Evolutionary conservation across 2,329 filamentous ascomycete species (phyloP).

Genomic region (Hymenoscyphus salicellus): DNA sequence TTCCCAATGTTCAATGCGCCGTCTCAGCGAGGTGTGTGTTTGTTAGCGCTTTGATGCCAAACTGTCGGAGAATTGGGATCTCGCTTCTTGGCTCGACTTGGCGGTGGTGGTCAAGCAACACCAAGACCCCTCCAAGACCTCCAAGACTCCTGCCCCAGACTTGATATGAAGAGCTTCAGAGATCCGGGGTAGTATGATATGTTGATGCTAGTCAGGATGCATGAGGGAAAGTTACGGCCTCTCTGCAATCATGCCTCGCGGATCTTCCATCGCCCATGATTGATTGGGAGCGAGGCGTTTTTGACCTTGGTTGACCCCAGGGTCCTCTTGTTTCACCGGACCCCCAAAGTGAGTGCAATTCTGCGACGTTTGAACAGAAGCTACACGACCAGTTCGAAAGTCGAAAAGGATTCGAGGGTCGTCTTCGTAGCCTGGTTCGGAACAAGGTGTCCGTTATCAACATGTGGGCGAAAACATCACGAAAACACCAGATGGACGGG

Average conservation of each 20-base stretch:
- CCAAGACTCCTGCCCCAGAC: background rate
- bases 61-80: background rate
- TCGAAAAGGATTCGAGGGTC: background rate
- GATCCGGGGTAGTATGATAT: background rate
- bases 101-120: background rate
- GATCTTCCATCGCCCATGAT: background rate
- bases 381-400: background rate
- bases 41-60: background rate
- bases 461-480: background rate
- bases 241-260: background rate
- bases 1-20: background rate
- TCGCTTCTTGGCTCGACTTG: background rate
- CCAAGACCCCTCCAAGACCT: background rate
- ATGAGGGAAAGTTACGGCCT: background rate
- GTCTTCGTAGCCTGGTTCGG: background rate
- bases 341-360: background rate
- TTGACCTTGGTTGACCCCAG: background rate
- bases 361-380: background rate
- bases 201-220: background rate
- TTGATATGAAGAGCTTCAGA: background rate
- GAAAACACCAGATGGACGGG: background rate
- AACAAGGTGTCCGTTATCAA: background rate
- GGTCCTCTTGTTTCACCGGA: background rate
- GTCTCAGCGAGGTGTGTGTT: slow-evolving; percentile 4
- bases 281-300: background rate